Percentiles rank a stretch among this genome's conserved stretches.
These are phyloP conservation scores for Digitaria exilis DNA, from an alignment of 202 grass and related monocot genomes.

Conservation along the genomic window DNA sequence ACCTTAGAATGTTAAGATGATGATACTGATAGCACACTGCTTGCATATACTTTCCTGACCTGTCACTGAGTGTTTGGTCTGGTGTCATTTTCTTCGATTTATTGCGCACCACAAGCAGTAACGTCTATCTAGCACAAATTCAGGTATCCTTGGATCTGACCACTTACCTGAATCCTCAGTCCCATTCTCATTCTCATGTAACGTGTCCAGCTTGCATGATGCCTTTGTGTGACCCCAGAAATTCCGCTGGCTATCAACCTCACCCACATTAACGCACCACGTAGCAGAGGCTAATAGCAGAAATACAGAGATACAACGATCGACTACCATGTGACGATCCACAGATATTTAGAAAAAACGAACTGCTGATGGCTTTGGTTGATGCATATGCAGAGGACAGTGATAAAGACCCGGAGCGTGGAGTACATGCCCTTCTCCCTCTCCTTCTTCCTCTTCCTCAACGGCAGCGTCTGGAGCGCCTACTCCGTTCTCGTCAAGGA, in stretches of 20 bases:
- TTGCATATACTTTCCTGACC: not conserved
- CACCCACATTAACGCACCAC: too few relatives aligned
- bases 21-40: not conserved
- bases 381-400: conserved; percentile 52
- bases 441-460: conserved; percentile 95
- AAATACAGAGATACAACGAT: not conserved
- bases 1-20: not conserved
- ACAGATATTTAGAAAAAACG: too few relatives aligned
- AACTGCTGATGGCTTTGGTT: not conserved
- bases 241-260: too few relatives aligned
- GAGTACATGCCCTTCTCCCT: conserved; percentile 95
- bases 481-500: conserved; percentile 78
- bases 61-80: conserved; percentile 23
- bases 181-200: not conserved
- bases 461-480: conserved; percentile 81
- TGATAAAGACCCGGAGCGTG: conserved; percentile 77
- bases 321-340: not conserved
- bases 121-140: not conserved
- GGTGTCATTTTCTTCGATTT: conserved; percentile 34
- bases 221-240: not conserved
- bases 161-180: not conserved
- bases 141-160: conserved; percentile 6
- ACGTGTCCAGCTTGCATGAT: not conserved
- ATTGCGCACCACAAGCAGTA: not conserved
- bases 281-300: not conserved